phyloP scores from a whole-genome alignment of 148 eudicot species.

The Cornus kousa region DNA sequence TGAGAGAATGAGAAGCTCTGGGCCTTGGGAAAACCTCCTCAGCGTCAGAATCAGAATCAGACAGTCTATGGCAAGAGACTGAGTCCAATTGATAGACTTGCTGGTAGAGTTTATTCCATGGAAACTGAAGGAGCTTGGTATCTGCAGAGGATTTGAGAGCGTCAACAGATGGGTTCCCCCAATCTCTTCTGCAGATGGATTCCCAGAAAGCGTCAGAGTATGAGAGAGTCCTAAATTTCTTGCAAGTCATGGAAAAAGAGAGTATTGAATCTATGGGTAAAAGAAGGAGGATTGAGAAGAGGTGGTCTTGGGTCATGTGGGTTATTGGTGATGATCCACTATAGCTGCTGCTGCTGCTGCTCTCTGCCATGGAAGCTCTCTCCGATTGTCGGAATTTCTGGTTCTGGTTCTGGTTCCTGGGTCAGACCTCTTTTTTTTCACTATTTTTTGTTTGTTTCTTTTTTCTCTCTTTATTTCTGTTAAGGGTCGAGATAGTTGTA shows the following conservation, averaged over 20 bases:
- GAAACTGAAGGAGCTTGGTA: conserved; percentile 2
- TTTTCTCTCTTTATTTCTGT: background rate
- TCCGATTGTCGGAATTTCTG: background rate
- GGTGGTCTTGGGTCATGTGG: conserved; percentile 58
- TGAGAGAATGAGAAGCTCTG: conserved; percentile 91
- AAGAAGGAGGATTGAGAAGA: conserved; percentile 66
- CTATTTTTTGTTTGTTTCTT: background rate
- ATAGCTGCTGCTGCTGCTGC: conserved; percentile 16
- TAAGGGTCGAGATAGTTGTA: background rate
- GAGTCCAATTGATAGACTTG: conserved; percentile 52
- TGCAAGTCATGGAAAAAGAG: conserved; percentile 71
- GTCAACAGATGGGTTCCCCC: conserved; percentile 62
- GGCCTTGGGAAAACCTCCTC: conserved; percentile 53
- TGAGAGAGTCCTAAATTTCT: conserved; percentile 44
- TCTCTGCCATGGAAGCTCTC: conserved; percentile 28
- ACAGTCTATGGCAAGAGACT: conserved; percentile 55
- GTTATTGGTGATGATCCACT: conserved; percentile 41
- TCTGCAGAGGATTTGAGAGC: conserved; percentile 37
- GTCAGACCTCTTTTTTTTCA: background rate
- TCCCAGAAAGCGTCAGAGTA: conserved; percentile 78
- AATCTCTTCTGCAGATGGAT: conserved; percentile 73
- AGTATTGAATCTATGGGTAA: conserved; percentile 70
- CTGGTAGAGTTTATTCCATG: conserved; percentile 73
- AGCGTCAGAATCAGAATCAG: conserved; percentile 27
- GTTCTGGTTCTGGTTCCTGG: background rate